A percentile compares a stretch with the other conserved stretches of the same genome.
phyloP scores from a whole-genome alignment of 202 grass and related monocot species.

The Panicum hallii region DNA sequence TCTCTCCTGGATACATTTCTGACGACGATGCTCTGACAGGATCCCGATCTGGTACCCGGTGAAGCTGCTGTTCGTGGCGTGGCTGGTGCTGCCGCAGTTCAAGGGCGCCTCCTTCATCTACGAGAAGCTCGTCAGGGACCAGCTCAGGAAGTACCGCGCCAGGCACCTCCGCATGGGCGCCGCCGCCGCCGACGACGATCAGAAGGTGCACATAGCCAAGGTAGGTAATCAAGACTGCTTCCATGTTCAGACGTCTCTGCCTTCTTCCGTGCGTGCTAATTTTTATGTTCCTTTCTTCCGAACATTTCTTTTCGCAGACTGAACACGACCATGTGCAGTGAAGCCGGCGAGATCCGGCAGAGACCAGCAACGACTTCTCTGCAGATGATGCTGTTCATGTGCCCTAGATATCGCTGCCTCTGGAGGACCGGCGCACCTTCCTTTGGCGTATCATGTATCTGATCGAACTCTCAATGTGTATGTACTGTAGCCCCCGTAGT shows the following conservation, averaged over 20 bases:
- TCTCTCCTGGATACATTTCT: background rate
- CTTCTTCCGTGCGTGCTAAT: background rate
- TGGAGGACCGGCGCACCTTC: background rate
- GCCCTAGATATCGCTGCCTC: no score
- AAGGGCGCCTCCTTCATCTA: constrained; percentile 90
- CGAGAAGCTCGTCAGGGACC: constrained; percentile 83
- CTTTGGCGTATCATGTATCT: background rate
- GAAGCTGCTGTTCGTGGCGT: constrained; percentile 69
- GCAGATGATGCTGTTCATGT: background rate
- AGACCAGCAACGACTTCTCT: background rate
- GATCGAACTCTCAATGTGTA: background rate
- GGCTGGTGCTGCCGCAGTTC: constrained; percentile 86
- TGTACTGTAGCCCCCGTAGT: background rate
- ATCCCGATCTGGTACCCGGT: constrained; percentile 77
- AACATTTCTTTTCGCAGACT: background rate
- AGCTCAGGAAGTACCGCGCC: constrained; percentile 62
- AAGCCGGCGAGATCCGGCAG: background rate
- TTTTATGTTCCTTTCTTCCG: background rate
- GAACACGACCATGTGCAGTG: background rate
- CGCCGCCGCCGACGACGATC: background rate
- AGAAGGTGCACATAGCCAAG: constrained; percentile 53
- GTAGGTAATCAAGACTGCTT: background rate
- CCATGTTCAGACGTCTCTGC: background rate
- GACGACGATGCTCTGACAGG: constrained; percentile 20
- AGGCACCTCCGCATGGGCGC: constrained; percentile 17